Percentiles rank a stretch among this genome's conserved stretches.
Evolutionary conservation across 2,329 filamentous ascomycete species (phyloP).

Genomic region (Bipolaris victoriae): DNA sequence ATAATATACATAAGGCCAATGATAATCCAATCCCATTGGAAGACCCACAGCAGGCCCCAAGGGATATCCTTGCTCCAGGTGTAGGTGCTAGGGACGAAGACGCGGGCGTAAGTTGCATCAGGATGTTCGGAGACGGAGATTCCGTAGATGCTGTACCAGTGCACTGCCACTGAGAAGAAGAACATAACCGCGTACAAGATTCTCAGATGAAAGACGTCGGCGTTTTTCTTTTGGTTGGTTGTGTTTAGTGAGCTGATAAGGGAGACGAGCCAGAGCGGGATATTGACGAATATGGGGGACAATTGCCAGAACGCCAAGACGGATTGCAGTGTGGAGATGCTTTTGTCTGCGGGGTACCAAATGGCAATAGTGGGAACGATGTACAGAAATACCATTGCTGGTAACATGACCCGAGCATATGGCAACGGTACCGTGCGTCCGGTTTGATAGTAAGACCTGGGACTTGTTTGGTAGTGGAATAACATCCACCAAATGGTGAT

Average conservation of each 20-base stretch:
- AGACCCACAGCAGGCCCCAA: conserved; percentile 23
- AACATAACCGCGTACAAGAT: conserved; percentile 19
- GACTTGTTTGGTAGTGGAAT: conserved; percentile 15
- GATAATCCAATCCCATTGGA: conserved; percentile 30
- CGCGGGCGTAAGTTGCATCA: conserved; percentile 11
- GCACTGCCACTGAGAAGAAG: conserved; percentile 8
- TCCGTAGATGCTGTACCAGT: conserved; percentile 20
- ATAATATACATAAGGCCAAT: conserved; percentile 7
- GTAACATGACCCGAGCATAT: conserved; percentile 23
- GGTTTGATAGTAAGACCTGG: conserved; percentile 20
- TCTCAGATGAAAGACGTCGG: conserved; percentile 18
- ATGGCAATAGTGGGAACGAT: conserved; percentile 22
- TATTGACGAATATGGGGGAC: conserved; percentile 20
- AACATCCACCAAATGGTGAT: conserved; percentile 23
- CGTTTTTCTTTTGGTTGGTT: conserved; percentile 12
- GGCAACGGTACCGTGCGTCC: conserved; percentile 21
- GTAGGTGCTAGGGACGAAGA: conserved; percentile 20
- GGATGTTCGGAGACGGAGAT: conserved; percentile 21
- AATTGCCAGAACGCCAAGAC: conserved; percentile 26
- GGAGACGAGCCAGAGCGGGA: conserved; percentile 24
- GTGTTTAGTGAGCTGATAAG: conserved; percentile 11
- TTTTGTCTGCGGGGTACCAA: conserved; percentile 9
- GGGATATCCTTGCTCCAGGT: conserved; percentile 14
- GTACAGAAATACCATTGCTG: conserved; percentile 16
- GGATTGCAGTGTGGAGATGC: conserved; percentile 7